Evolutionary conservation across 2,329 filamentous ascomycete species (phyloP), one percentile per base, ranked within the genome.

Genomic region (Fusarium clavum): DNA sequence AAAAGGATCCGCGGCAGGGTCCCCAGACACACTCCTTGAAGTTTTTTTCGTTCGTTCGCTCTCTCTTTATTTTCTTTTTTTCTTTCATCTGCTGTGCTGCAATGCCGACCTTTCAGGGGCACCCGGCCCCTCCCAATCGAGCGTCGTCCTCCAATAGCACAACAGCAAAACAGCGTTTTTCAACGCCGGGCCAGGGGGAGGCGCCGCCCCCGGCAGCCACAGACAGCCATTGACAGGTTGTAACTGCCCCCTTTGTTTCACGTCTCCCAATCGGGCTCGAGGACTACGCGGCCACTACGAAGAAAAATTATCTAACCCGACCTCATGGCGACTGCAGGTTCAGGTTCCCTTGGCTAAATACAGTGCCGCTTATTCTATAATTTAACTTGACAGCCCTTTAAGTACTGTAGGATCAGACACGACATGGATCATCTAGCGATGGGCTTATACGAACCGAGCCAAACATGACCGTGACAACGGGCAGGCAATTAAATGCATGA

Each of bases 1-100:
- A 73, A 52, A 62, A 64, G 48, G 70, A 74, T 74, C 70, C 72
- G 65, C 72, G 59, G 58, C 70, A 72, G 58, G 70, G 62, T 67
- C 71, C 58, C 63, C 49, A 64, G 59, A 57, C 34, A 63, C 32
- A 18, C 48, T 57, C 49, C 22, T 38, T 63, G 55, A 48, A 64
- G 47, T 44, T 53, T 69, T 61, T 65, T 65, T 53, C 16, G 10
- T 46, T 27, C 22, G 4, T 22, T 56, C 27, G 18, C 29, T 44
- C 41, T 44, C 41, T 38, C 40, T 32, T 22, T 38, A 38, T 40
- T 32, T 49, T 38, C 22, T 22, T 30, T 40, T n/a, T 54, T 18
- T 48, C 40, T 43, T 52, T 49, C 64, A 54, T 62, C 47, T 70
- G 46, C 27, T 46, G 44, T 38, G 24, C 30, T 52, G 18, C 18